Evolutionary conservation across 2,329 filamentous ascomycete species (phyloP), one percentile per base, ranked within the genome.

Genomic region (Diaporthe ilicicola): DNA sequence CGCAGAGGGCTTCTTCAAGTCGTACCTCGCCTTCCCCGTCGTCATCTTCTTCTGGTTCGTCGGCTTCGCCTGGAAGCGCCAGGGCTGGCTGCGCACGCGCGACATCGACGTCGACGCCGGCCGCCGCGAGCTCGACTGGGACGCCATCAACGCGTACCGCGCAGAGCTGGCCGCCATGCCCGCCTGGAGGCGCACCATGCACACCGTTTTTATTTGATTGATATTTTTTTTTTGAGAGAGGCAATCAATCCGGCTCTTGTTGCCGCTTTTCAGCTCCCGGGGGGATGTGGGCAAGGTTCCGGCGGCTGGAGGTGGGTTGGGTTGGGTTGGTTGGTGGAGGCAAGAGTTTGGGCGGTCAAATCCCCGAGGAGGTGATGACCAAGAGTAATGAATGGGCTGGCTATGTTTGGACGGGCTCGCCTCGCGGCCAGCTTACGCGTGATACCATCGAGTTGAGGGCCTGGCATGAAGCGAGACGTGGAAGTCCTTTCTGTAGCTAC

Each of bases 91-190:
- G 61, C 85, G 81, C 66, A 81, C 87, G 1, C 78, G 81, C 34
- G 84, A 93, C 71, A 92, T 93, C 72, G 91, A 93, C 74, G 85
- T 93, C 67, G 91, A 93, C 77, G 87, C 84, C 46, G 90, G 89
- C 56, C 86, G 90, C 55, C 85, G 90, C 54, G 86, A 88, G 77
- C 84, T 91, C 59, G 86, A 92, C 76, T 91, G 88, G 88, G 88
- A 90, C 19, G 76, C 82, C 29, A 88, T 90, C 77, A 85, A 88
- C 74, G 83, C 79, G 12, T 81, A 83, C 71, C 84, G 84, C 56
- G 81, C 79, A 17, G 75, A 84, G 75, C 77, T 87, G 32, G 84
- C 84, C 34, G 75, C 80, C 0, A 82, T 81, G 74, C 85, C 87
- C 10, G 78, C 81, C 0, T 89, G 86, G 86, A 81, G 75, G 73